Evolutionary conservation across 148 eudicot genomes (phyloP), one percentile per base, ranked within the genome.

Genomic region (Cornus kousa): DNA sequence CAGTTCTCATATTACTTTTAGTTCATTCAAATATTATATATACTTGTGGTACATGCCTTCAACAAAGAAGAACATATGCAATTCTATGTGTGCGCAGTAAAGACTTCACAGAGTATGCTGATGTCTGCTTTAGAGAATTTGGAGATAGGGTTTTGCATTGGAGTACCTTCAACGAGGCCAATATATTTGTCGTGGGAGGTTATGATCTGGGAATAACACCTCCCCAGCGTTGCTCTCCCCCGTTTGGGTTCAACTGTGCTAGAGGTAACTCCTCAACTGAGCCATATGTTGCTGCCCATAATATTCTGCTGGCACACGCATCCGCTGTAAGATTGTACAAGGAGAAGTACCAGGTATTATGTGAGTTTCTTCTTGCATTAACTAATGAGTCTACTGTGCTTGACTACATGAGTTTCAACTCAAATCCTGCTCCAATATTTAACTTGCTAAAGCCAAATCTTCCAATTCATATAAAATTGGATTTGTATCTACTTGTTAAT

Each of bases 61-160:
- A 19, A 19, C 69, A 17, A 24, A 59, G 22, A 6, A 66, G 24
- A 74, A 33, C 11, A 3, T n/a, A 24, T 70, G 35, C 16, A 23
- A 23, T 5, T 31, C 39, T 48, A 55, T 78, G 60, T 71, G 74
- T 46, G 20, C 80, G 65, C 87, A 93, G 96, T 80, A 82, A 85
- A 71, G 95, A 93, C 82, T 91, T 88, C 68, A 74, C 70, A 46
- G 80, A 86, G 31, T 93, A 82, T 75, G 94, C 89, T 33, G 83
- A 90, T 70, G 87, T 91, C 71, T 93, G 96, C 88, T 93, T 93
- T 43, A 85, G 78, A 84, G 87, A 89, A 81, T 93, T 93, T 46
- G 94, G 93, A 0, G 89, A 91, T 50, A 82, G 91, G 79, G 89
- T 89, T 33, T 48, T 17, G 76, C 78, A 89, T 40, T 91, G 97